Conservation (phyloP, 108 stramenopile genomes). For the Mayamaea pseudoterrestris region DNA sequence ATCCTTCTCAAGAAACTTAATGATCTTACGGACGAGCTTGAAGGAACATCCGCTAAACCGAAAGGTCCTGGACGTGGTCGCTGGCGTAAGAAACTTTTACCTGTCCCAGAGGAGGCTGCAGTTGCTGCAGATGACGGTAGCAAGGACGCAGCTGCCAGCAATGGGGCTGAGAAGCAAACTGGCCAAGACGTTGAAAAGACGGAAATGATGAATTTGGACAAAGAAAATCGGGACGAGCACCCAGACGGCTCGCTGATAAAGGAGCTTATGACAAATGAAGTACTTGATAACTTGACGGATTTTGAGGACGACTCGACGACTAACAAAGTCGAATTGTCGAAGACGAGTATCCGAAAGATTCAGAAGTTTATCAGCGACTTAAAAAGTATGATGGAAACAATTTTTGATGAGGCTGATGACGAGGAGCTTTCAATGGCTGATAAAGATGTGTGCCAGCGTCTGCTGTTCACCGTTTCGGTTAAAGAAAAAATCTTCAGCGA, state of each 20-base stretch:
- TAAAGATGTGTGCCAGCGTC: constrained; percentile 54
- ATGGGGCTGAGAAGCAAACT: constrained; percentile 18
- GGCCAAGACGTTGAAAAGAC: constrained; percentile 8
- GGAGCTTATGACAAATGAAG: constrained; percentile 6
- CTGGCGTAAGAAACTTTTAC: constrained; percentile 13
- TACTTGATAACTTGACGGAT: constrained; percentile 1
- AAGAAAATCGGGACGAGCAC: constrained; percentile 14
- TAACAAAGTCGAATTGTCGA: constrained; percentile 21
- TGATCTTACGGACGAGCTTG: constrained; percentile 32
- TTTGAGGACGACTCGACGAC: constrained; percentile 4
- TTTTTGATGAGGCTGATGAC: constrained; percentile 69
- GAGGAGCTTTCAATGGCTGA: constrained; percentile 56
- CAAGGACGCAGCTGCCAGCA: constrained; percentile 4
- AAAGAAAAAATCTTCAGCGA: constrained; percentile 72
- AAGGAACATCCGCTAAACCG: constrained; percentile 19
- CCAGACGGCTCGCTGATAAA: constrained; percentile 9
- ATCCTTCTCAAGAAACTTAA: constrained; percentile 56
- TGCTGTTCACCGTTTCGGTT: constrained; percentile 65
- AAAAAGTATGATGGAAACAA: constrained; percentile 75
- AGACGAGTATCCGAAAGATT: constrained; percentile 54
- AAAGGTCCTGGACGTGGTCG: constrained; percentile 21
- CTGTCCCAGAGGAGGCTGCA: constrained; percentile 5
- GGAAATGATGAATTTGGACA: constrained; percentile 6
- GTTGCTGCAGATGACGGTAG: constrained; percentile 12
- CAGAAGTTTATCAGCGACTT: constrained; percentile 74